Base-by-base conservation (phyloP, 1,284 basidiomycete species). In the Sanghuangporus sanghuang region DNA sequence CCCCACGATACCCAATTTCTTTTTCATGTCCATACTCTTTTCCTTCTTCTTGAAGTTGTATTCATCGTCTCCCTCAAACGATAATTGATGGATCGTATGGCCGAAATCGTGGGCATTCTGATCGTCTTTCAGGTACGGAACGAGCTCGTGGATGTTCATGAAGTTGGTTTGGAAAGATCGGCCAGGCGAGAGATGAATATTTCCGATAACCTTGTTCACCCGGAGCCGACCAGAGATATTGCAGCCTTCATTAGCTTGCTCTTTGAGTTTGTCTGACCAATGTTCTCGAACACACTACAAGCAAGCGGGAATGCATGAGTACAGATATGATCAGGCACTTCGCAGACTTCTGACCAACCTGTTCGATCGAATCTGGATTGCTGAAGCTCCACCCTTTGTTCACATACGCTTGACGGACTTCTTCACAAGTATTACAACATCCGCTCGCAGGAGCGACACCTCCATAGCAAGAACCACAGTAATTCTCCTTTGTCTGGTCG, bases 391-490 rank as follows among this genome's bases (percentile, higher is more conserved):
- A 99, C 14, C 96, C 96, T 69, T 90, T 87, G 71, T 90, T 86
- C 55, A 93, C 84, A 76, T 99, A 99, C 23, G 95, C 83, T 73
- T 92, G 85, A 58, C 96, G 85, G 42, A 99, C 97, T 3, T 96
- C 91, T 71, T 99, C 97, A 73, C 97, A 99, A 56, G 89, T 90
- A 75, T 99, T 95, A 77, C 97, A 99, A 78, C 97, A 99, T 5
- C 93, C 93, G 70, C 77, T 80, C 63, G 84, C 85, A 1, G 95
- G 92, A 52, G 87, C 87, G 23, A 87, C 72, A 59, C 95, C 97
- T 62, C 97, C 97, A 71, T 95, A 99, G 77, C 97, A 99, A 18
- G 93, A 95, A n/a, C 97, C 97, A 76, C 95, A 97, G 74, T 94
- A 95, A 42, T 79, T 83, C 1, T 81, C 79, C 64, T 85, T 76